Evolutionary conservation across 257 asterid species (phyloP), one percentile per base, ranked within the genome.

Genomic region (Ilex aquifolium): DNA sequence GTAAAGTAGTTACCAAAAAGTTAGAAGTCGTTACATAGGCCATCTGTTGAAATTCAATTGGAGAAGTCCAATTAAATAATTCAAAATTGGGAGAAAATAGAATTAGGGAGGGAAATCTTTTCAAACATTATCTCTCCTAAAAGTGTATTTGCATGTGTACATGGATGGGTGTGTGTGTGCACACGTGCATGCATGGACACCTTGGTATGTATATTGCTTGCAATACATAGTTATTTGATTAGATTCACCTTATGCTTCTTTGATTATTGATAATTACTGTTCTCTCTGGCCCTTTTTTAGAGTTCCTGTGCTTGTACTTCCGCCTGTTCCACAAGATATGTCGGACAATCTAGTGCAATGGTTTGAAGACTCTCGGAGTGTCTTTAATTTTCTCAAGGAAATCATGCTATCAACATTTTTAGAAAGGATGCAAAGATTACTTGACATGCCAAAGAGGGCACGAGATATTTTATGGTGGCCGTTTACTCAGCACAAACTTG

Each of bases 381-480:
- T 90, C 65, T 87, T 93, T 65, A 61, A 49, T 74, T 82, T 88
- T 74, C 96, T 93, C 31, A 83, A 76, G 81, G 95, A 90, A 67
- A 85, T 78, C 74, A 73, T 93, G 95, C 67, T 83, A 61, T 79
- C 91, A 30, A 68, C 71, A 56, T 88, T 81, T 80, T 65, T 42
- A 32, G 73, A 79, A 74, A 86, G 95, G 76, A 71, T 72, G 72
- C 68, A 72, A 71, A 83, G 87, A 78, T 72, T 93, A 57, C 81
- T 59, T 73, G 84, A 80, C 60, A 83, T 93, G 95, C 83, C 90
- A 67, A 81, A 76, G 76, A 85, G 70, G 74, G 96, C 95, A 54
- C 77, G 73, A 69, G 83, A 90, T 32, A 77, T 79, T 13, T 80
- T 93, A 72, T 93, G 97, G 99, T 93, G 99, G 99, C 99, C 99